Base-by-base conservation (phyloP, 2,329 filamentous ascomycete species). In the Huntiella decipiens region DNA sequence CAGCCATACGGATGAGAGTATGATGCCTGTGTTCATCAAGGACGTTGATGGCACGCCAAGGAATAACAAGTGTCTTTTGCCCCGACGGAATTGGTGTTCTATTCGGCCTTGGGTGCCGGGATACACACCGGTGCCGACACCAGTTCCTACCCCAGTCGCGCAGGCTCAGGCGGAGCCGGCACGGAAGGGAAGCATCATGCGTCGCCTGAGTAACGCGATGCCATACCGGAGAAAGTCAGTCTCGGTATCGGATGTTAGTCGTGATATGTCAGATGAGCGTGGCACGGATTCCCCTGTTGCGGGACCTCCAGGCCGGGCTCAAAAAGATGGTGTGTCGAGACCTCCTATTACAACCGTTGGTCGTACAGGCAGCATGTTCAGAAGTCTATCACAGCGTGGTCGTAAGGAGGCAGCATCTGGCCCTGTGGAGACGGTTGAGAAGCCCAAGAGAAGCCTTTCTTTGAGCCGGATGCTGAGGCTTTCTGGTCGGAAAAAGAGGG, bases 81-180 rank as follows among this genome's bases (percentile, higher is more conserved):
- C 87, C 15, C 80, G 91, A 49, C 74, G 91, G 31, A 98, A 98
- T 59, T 98, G 88, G 83, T 96, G 88, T 59, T 83, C 85, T 2
- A 93, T 98, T 54, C 74, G 82, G 45, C 72, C 82, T 57, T 96
- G 93, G 63, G 67, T 74, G 7, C 86, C 87, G 2, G 84, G 83
- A 3, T 66, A 64, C 32, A 92, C 83, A 1, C 86, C 86, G 10
- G 74, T 76, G 1, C 68, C 71, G 3, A 77, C 80, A 1, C 84
- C 83, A 3, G 70, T 66, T 22, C 61, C 58, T 6, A 66, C 71
- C 1, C 11, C 31, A 11, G 38, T 41, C 7, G 51, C 63, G 31
- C 40, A 43, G 10, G 61, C 57, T 44, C 60, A 63, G 3, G 64
- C 56, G 50, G 63, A 63, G 3, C 61, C 61, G 4, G 55, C 56